Percentiles rank a stretch among this genome's conserved stretches.
Evolutionary conservation across 768 basidiomycete genomes (phyloP).

Genomic region (Suillus bovinus): DNA sequence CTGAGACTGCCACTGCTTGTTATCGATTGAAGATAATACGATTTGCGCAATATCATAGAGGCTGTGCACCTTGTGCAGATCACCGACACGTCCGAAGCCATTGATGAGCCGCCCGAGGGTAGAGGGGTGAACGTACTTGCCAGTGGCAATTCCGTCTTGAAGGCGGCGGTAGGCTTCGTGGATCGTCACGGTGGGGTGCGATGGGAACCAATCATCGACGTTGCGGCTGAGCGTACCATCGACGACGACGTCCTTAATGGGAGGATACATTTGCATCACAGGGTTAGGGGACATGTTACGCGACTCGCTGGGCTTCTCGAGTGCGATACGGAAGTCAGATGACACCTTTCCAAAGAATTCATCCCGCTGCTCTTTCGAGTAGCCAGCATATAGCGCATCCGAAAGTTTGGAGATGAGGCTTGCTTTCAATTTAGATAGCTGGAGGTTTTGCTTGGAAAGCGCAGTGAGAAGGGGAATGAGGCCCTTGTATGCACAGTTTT

Average conservation of each 20-base stretch:
- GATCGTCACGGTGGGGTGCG: slow-evolving; percentile 29
- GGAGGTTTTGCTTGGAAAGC: slow-evolving; percentile 34
- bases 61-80: slow-evolving; percentile 59
- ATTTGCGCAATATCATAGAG: slow-evolving; percentile 71
- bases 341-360: slow-evolving; percentile 22
- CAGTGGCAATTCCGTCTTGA: slow-evolving; percentile 36
- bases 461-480: slow-evolving; percentile 45
- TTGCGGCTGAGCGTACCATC: slow-evolving; percentile 29
- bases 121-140: slow-evolving; percentile 48
- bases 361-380: slow-evolving; percentile 21
- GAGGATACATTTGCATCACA: slow-evolving; percentile 14
- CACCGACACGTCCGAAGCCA: slow-evolving; percentile 60
- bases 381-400: slow-evolving; percentile 25
- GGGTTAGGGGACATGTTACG: neutral
- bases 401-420: slow-evolving; percentile 22
- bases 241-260: slow-evolving; percentile 18
- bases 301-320: neutral
- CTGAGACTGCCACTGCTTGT: slow-evolving; percentile 48
- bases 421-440: slow-evolving; percentile 27
- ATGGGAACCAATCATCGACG: slow-evolving; percentile 36
- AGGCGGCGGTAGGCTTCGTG: slow-evolving; percentile 51
- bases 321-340: slow-evolving; percentile 2
- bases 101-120: slow-evolving; percentile 66
- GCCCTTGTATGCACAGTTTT: slow-evolving; percentile 38
- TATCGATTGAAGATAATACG: slow-evolving; percentile 46